phyloP scores from a whole-genome alignment of 176 grass and related monocot genomes.

The Tillandsia leiboldiana region DNA sequence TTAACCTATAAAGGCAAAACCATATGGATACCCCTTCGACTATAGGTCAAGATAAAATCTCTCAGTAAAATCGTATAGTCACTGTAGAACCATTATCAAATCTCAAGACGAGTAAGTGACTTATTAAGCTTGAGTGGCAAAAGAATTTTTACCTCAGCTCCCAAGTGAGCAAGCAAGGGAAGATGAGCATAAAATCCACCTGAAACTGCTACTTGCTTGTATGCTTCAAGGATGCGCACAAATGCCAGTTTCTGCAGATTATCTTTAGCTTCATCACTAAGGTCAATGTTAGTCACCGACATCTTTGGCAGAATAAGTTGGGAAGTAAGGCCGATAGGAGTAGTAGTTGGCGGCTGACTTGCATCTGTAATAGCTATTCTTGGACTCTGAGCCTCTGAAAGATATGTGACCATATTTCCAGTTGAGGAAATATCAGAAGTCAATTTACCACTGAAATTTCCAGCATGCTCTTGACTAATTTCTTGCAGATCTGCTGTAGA shows the following conservation, averaged over 20 bases:
- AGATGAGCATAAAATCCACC: conserved; percentile 45
- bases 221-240: conserved; percentile 60
- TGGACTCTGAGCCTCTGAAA: conserved; percentile 54
- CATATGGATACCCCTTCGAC: no score
- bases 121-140: conserved; percentile 3
- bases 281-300: conserved; percentile 56
- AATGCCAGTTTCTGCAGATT: conserved; percentile 71
- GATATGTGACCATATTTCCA: conserved; percentile 35
- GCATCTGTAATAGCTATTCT: conserved; percentile 38
- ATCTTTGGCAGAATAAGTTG: conserved; percentile 76
- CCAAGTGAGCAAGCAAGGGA: conserved; percentile 73
- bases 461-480: conserved; percentile 34
- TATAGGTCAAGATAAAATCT: no score
- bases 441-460: conserved; percentile 42
- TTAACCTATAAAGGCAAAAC: no score
- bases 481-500: conserved; percentile 32
- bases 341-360: conserved; percentile 40
- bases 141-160: conserved; percentile 68
- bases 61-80: no score
- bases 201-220: conserved; percentile 58
- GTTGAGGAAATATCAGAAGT: conserved; percentile 42
- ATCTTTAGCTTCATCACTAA: conserved; percentile 83
- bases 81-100: no score
- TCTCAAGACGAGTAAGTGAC: conserved; percentile 1
- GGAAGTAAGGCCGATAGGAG: conserved; percentile 25